Evolutionary conservation across 176 grass and related monocot genomes (phyloP).

Genomic region (Avena sativa): DNA sequence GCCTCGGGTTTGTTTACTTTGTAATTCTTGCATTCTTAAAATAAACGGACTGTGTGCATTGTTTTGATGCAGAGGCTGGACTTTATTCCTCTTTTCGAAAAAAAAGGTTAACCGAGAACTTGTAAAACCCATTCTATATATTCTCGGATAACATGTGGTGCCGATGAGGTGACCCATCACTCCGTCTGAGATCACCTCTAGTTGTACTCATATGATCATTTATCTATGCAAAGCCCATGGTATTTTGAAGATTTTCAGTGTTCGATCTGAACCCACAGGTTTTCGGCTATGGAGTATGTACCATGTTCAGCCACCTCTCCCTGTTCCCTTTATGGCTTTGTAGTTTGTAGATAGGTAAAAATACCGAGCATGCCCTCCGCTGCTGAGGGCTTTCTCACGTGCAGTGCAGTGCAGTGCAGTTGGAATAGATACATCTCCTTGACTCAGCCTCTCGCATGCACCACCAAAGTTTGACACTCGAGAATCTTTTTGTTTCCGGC

Average conservation of each 20-base stretch:
- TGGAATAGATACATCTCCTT: conserved; percentile 12
- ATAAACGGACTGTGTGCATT: too few relatives aligned
- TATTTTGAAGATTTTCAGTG: not conserved
- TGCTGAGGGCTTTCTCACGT: conserved; percentile 39
- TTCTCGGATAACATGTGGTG: not conserved
- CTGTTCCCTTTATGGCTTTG: not conserved
- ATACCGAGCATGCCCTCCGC: not conserved
- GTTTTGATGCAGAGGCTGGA: too few relatives aligned
- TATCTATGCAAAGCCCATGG: not conserved
- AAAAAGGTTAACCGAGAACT: too few relatives aligned
- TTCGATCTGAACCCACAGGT: not conserved
- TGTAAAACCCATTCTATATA: not conserved
- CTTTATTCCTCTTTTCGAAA: too few relatives aligned
- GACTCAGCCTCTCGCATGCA: conserved; percentile 1
- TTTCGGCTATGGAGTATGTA: not conserved
- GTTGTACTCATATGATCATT: not conserved
- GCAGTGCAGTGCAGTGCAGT: not conserved
- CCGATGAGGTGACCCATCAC: not conserved
- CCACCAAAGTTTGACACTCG: conserved; percentile 3
- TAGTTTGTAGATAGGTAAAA: not conserved
- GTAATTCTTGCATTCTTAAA: too few relatives aligned
- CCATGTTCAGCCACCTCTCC: not conserved
- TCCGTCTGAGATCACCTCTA: not conserved
- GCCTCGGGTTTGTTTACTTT: too few relatives aligned
- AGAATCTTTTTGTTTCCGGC: not conserved